Conservation (phyloP, 495 filamentous ascomycete genomes). For the Penicillium parvum region DNA sequence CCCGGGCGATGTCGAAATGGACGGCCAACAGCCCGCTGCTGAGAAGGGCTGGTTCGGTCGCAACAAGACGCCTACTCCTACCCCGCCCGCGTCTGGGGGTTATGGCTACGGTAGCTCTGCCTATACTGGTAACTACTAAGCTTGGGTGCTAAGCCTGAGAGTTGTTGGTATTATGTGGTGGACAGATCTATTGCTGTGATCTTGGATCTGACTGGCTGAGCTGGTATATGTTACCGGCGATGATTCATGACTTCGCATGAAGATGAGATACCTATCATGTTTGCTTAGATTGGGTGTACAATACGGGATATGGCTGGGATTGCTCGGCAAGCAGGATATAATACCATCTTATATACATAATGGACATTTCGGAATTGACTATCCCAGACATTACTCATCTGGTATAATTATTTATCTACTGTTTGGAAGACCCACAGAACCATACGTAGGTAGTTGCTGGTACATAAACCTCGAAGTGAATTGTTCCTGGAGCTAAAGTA, state of each 20-base stretch:
- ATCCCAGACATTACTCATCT: no score
- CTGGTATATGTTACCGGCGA: conserved; percentile 6
- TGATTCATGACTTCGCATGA: conserved; percentile 23
- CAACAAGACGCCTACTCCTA: conserved; percentile 21
- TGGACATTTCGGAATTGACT: no score
- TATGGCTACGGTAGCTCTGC: conserved; percentile 38
- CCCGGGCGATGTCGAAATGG: conserved; percentile 36
- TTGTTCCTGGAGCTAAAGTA: conserved; percentile 3
- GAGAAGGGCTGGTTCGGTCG: conserved; percentile 28
- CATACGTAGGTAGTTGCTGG: no score
- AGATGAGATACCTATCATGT: conserved; percentile 28
- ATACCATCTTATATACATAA: no score
- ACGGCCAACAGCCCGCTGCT: conserved; percentile 9
- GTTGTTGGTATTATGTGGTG: no score
- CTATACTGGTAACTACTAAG: conserved; percentile 36
- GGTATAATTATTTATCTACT: no score
- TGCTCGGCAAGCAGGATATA: no score
- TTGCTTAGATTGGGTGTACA: conserved; percentile 18
- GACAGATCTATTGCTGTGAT: not conserved
- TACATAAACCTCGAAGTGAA: not conserved
- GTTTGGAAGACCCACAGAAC: no score
- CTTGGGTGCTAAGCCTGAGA: no score
- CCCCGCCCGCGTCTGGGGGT: conserved; percentile 9
- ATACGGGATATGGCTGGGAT: conserved; percentile 3
- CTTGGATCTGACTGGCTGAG: not conserved